Evolutionary conservation across 2,329 filamentous ascomycete species (phyloP), one percentile per base, ranked within the genome.

Genomic region (Cadophora malorum): DNA sequence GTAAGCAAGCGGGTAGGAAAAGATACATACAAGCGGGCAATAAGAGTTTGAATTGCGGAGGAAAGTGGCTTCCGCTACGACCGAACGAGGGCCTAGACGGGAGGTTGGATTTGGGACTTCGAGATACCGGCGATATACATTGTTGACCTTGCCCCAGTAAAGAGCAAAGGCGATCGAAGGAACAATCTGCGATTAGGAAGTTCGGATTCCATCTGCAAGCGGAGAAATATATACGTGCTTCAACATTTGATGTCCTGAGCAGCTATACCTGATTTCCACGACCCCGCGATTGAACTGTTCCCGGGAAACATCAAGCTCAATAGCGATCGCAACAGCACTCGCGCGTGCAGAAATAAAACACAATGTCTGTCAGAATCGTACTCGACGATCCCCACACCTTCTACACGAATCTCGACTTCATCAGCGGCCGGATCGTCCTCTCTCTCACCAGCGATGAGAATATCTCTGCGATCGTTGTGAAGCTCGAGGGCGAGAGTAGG

Each of bases 391-490:
- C 85, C 62, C 88, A 89, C 71, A 85, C 88, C 73, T 91, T 91
- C 82, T 93, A 91, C 79, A 95, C 92, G 63, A 95, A 95, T 77
- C 88, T 94, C 74, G 92, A 95, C 79, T 81, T 86, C 69, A 85
- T 96, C 68, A 84, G 83, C 35, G 92, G 92, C 64, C 83, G 84
- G 68, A 80, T 90, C 33, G 76, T 88, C 61, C 79, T 90, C 35
- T 78, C 75, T 23, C 79, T 90, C 71, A 88, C 85, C 63, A 90
- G 90, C 71, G 81, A 91, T 64, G 92, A 95, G 78, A 83, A 86
- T 66, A 84, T 95, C 61, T 87, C 88, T 60, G 91, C 88, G 63
- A 89, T 96, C 70, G 83, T 93, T 47, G 91, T 95, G 75, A 96
- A 96, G 82, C 86, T 96, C 38, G 92, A 96, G 77, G 92, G 92